Percentiles rank a stretch among this genome's conserved stretches.
Evolutionary conservation across 495 filamentous ascomycete genomes (phyloP).

Genomic region (Aspergillus sclerotiicarbonarius): DNA sequence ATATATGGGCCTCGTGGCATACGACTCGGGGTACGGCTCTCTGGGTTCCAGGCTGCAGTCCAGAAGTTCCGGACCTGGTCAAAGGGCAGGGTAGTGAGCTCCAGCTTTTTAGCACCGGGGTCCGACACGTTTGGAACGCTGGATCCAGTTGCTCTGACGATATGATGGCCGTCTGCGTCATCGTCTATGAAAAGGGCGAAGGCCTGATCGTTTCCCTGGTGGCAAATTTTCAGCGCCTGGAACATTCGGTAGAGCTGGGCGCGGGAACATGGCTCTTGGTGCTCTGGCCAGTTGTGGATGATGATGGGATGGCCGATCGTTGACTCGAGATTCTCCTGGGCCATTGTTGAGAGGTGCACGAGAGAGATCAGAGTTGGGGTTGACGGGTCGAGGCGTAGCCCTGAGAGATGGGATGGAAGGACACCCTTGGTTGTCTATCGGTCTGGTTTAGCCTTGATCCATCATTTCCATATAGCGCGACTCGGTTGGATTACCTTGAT

Average conservation of each 20-base stretch:
- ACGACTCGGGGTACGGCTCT: not conserved
- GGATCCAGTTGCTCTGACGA: not conserved
- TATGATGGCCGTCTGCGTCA: not conserved
- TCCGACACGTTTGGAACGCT: not conserved
- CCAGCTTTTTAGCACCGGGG: not conserved
- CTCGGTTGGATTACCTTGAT: not conserved
- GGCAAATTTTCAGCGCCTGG: not conserved
- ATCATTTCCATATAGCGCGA: not conserved
- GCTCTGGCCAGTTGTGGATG: not conserved
- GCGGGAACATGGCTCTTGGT: not conserved
- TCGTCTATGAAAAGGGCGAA: not conserved
- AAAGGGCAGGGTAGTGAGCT: not conserved
- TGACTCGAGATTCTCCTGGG: not conserved
- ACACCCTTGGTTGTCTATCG: not conserved
- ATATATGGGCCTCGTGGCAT: not conserved
- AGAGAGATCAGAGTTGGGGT: slow-evolving; percentile 1
- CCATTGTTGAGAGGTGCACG: not conserved
- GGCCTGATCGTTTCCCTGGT: not conserved
- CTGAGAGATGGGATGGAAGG: not conserved
- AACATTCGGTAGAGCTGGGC: slow-evolving; percentile 2
- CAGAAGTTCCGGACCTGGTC: not conserved
- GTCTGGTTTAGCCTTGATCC: not conserved
- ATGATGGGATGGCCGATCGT: not conserved
- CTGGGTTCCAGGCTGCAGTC: not conserved
- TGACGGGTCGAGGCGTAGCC: slow-evolving; percentile 1